phyloP scores from a whole-genome alignment of 2,329 filamentous ascomycete genomes.

The Aureobasidium mangrovei region DNA sequence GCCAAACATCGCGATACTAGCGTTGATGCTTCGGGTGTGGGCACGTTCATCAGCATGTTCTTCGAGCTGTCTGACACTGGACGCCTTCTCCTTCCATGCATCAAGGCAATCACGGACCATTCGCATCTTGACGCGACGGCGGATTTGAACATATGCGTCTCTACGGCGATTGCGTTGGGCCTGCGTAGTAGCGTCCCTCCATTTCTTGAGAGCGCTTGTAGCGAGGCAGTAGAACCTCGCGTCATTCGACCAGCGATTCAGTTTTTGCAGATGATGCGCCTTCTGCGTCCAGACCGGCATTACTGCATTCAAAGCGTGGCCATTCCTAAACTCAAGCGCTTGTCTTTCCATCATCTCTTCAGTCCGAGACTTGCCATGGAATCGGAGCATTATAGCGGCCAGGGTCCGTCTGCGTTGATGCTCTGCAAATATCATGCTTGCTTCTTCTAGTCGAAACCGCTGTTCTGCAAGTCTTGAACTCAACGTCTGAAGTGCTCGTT shows the following conservation, averaged over 20 bases:
- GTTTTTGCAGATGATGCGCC: constrained; percentile 35
- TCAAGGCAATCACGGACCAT: constrained; percentile 38
- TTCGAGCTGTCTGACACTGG: constrained; percentile 29
- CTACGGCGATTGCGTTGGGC: constrained; percentile 45
- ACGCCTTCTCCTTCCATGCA: constrained; percentile 31
- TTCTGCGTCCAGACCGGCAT: constrained; percentile 30
- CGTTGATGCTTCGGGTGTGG: constrained; percentile 28
- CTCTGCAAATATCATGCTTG: constrained; percentile 19
- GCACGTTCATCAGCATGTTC: constrained; percentile 31
- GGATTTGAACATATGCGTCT: constrained; percentile 46
- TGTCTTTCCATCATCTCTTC: constrained; percentile 29
- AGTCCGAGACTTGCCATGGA: constrained; percentile 23
- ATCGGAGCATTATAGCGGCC: constrained; percentile 21
- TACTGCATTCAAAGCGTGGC: constrained; percentile 30
- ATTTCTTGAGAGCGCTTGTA: constrained; percentile 41
- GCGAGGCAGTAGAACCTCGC: constrained; percentile 49
- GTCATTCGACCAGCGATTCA: constrained; percentile 46
- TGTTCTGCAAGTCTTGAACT: constrained; percentile 12
- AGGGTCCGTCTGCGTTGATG: constrained; percentile 22
- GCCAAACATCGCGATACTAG: constrained; percentile 26
- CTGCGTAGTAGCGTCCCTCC: constrained; percentile 43
- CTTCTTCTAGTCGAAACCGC: constrained; percentile 14
- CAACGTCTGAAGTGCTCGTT: constrained; percentile 18
- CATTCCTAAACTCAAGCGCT: constrained; percentile 35
- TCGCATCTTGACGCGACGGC: constrained; percentile 46